These are phyloP conservation scores for Rhodotorula glutinis DNA, from an alignment of 1,284 basidiomycete genomes.

Conservation along the genomic window DNA sequence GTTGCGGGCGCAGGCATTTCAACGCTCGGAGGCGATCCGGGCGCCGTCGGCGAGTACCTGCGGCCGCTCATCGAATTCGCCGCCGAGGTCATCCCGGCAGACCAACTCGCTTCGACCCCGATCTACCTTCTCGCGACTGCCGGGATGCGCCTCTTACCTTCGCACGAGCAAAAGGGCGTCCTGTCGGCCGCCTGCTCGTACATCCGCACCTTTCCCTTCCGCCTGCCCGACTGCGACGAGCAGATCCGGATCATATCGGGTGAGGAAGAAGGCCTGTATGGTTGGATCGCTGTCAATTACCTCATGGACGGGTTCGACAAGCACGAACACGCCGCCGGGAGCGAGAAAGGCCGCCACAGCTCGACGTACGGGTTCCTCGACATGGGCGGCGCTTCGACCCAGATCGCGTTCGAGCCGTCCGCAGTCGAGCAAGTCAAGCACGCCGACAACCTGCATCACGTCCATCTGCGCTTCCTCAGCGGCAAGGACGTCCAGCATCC, in stretches of 20 bases:
- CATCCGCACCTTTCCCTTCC: constrained; percentile 69
- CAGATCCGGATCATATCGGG: constrained; percentile 93
- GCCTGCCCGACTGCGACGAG: constrained; percentile 72
- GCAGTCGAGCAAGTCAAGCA: constrained; percentile 56
- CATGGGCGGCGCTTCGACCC: constrained; percentile 98
- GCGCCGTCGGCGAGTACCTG: constrained; percentile 71
- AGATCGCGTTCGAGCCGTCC: constrained; percentile 90
- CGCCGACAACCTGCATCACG: constrained; percentile 67
- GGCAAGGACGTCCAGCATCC: constrained; percentile 84
- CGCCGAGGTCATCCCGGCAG: constrained; percentile 75
- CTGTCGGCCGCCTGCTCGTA: constrained; percentile 73
- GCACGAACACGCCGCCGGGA: constrained; percentile 47
- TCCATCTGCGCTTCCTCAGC: constrained; percentile 74
- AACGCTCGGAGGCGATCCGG: constrained; percentile 67
- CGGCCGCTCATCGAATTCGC: constrained; percentile 81
- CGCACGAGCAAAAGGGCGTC: constrained; percentile 66
- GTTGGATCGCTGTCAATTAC: constrained; percentile 99
- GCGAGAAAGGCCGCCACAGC: constrained; percentile 47
- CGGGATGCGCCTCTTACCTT: constrained; percentile 85
- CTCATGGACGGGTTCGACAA: constrained; percentile 93
- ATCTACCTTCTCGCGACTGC: constrained; percentile 94
- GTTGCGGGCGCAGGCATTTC: constrained; percentile 67
- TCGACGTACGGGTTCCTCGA: constrained; percentile 97
- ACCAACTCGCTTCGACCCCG: constrained; percentile 75
- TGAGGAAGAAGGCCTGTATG: constrained; percentile 96